A percentile compares a stretch with the other conserved stretches of the same genome.
These are phyloP conservation scores for Leptodermis oblonga DNA, from an alignment of 257 asterid genomes.

Conservation along the genomic window DNA sequence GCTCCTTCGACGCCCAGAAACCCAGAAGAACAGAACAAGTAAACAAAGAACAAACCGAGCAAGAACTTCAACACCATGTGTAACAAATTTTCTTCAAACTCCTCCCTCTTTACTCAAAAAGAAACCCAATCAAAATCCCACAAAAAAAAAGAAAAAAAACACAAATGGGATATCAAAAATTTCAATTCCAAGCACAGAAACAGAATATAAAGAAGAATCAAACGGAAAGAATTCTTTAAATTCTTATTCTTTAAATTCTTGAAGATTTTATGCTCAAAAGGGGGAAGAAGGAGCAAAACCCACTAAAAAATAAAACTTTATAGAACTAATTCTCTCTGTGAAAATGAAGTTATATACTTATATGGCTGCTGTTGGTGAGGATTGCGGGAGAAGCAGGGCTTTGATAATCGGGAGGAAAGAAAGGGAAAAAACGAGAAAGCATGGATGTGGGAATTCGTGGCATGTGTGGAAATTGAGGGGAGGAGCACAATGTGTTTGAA, in stretches of 20 bases:
- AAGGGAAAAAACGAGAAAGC: not conserved
- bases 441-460: not conserved
- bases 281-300: not conserved
- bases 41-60: constrained; percentile 28
- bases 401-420: too few species aligned
- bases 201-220: not conserved
- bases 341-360: not conserved
- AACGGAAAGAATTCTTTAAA: not conserved
- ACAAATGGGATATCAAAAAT: not conserved
- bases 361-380: not conserved
- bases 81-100: constrained; percentile 2
- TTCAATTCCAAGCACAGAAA: not conserved
- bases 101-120: not conserved
- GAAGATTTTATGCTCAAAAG: not conserved
- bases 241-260: not conserved
- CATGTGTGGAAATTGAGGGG: constrained; percentile 14
- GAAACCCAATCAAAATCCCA: not conserved
- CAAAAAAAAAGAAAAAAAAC: not conserved
- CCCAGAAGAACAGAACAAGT: constrained; percentile 27
- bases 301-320: too few species aligned
- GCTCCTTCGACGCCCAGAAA: constrained; percentile 24
- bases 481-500: constrained; percentile 10
- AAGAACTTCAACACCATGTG: constrained; percentile 34
- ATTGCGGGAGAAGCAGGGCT: not conserved
- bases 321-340: too few species aligned